Conservation (phyloP, 176 grass and related monocot species). For the Oryza meyeriana region DNA sequence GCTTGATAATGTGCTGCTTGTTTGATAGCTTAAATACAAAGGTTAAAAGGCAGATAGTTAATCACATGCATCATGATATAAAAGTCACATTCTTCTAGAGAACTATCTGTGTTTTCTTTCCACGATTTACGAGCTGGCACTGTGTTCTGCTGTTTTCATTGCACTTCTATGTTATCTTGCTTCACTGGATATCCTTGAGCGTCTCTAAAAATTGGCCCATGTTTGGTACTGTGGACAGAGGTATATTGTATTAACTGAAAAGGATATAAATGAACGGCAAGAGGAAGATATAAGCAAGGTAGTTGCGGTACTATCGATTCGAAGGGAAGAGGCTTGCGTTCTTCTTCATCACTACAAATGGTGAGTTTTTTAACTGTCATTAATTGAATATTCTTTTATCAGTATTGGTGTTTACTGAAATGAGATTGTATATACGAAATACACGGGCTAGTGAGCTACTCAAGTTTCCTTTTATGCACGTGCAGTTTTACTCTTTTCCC, state of each 20-base stretch:
- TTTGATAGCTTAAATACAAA: not conserved
- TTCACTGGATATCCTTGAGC: not conserved
- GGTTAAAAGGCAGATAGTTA: not conserved
- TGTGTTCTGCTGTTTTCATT: not conserved
- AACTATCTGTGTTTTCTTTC: not conserved
- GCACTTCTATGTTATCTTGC: not conserved
- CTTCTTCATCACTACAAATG: slow-evolving; percentile 81
- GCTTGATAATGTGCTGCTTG: not conserved
- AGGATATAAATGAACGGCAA: slow-evolving; percentile 58
- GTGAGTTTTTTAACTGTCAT: slow-evolving; percentile 41
- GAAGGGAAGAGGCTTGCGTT: slow-evolving; percentile 55
- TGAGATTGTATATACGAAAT: not conserved
- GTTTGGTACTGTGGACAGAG: slow-evolving; percentile 51
- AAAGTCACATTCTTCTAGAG: not conserved
- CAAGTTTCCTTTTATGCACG: not conserved
- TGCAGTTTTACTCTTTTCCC: not conserved
- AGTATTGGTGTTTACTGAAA: not conserved
- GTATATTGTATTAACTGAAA: slow-evolving; percentile 55
- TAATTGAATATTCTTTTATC: not conserved
- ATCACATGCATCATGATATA: not conserved
- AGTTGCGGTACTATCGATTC: slow-evolving; percentile 53
- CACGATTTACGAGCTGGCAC: not conserved
- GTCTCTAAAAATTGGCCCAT: slow-evolving; percentile 12
- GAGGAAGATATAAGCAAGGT: slow-evolving; percentile 66
- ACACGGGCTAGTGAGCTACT: not conserved